Evolutionary conservation across 306 rosid genomes (phyloP).

Genomic region (Casuarina cunninghamiana): DNA sequence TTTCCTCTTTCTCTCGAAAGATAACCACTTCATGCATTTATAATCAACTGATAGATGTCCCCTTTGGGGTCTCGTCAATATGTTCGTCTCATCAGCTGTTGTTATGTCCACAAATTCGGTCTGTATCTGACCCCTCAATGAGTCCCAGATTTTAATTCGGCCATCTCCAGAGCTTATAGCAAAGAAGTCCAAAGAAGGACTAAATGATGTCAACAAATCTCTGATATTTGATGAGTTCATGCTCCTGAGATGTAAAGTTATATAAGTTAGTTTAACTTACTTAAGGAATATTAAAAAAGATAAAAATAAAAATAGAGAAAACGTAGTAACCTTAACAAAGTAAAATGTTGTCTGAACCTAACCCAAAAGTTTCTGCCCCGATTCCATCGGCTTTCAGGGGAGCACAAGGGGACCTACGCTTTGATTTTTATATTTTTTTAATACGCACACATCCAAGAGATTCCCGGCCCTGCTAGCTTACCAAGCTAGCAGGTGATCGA

Average conservation of each 20-base stretch:
- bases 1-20: constrained; percentile 71
- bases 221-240: constrained; percentile 61
- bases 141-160: constrained; percentile 93
- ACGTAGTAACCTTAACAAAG: too few relatives aligned
- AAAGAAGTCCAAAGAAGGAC: constrained; percentile 70
- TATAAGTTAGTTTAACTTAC: not conserved
- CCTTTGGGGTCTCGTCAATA: constrained; percentile 42
- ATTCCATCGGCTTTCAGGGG: too few relatives aligned
- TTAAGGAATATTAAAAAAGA: not conserved
- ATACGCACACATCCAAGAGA: too few relatives aligned
- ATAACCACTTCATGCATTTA: constrained; percentile 92
- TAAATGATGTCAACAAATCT: constrained; percentile 73
- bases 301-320: too few relatives aligned
- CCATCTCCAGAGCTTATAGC: constrained; percentile 91
- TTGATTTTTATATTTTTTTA: too few relatives aligned
- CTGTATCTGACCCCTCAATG: constrained; percentile 79
- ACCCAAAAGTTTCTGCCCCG: too few relatives aligned
- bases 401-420: too few relatives aligned
- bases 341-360: too few relatives aligned
- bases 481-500: too few relatives aligned
- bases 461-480: too few relatives aligned
- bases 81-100: constrained; percentile 50
- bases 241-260: constrained; percentile 16
- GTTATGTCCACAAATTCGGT: constrained; percentile 79
- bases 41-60: constrained; percentile 96